phyloP scores from a whole-genome alignment of 2,329 filamentous ascomycete species.

The Malbranchea zuffiana region DNA sequence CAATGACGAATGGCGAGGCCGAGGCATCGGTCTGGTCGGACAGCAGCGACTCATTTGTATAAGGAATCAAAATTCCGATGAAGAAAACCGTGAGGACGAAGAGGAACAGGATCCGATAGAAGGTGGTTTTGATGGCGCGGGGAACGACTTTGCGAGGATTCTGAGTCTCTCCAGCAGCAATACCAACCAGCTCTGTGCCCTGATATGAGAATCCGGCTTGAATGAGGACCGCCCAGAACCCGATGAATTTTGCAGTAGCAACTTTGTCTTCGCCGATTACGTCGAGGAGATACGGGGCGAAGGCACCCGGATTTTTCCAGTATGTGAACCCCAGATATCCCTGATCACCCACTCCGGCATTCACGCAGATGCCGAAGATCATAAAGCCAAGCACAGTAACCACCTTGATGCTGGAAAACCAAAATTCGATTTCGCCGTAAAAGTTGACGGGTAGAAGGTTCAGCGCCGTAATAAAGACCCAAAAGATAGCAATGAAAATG shows the following conservation, averaged over 20 bases:
- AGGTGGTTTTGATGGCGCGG: slow-evolving; percentile 60
- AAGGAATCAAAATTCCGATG: slow-evolving; percentile 60
- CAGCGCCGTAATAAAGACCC: slow-evolving; percentile 54
- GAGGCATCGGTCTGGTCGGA: slow-evolving; percentile 22
- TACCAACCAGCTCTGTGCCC: slow-evolving; percentile 64
- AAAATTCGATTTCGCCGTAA: slow-evolving; percentile 71
- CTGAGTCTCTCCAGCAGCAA: slow-evolving; percentile 66
- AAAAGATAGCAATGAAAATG: slow-evolving; percentile 65
- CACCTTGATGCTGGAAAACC: slow-evolving; percentile 67
- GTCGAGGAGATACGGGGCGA: slow-evolving; percentile 48
- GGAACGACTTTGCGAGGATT: slow-evolving; percentile 64
- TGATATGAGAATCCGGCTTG: slow-evolving; percentile 33
- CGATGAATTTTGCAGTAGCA: slow-evolving; percentile 51
- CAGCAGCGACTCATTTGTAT: slow-evolving; percentile 45
- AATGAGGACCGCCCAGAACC: slow-evolving; percentile 45
- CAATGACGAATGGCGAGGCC: slow-evolving; percentile 36
- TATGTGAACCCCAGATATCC: slow-evolving; percentile 65
- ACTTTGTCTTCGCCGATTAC: slow-evolving; percentile 32
- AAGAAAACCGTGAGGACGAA: slow-evolving; percentile 44
- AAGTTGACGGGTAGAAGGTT: slow-evolving; percentile 63
- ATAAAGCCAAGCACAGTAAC: slow-evolving; percentile 63
- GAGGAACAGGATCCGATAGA: slow-evolving; percentile 61
- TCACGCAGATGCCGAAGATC: slow-evolving; percentile 65
- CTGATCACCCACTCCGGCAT: slow-evolving; percentile 57
- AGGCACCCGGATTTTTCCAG: slow-evolving; percentile 53